phyloP scores from a whole-genome alignment of 2,329 filamentous ascomycete genomes.

The Zymoseptoria pseudotritici region DNA sequence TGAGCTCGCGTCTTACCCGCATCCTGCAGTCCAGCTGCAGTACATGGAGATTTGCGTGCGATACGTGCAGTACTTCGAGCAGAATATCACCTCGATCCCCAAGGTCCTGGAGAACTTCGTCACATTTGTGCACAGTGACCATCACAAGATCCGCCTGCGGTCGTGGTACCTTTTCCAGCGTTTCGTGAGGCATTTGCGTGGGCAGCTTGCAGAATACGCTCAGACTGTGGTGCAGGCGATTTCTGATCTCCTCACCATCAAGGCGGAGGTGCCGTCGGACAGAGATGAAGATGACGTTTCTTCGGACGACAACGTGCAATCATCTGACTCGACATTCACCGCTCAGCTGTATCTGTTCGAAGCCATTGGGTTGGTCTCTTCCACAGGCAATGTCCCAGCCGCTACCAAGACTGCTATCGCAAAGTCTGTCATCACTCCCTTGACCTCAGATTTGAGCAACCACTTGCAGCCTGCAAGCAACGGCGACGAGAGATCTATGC shows the following conservation, averaged over 20 bases:
- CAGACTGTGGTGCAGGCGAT: slow-evolving; percentile 88
- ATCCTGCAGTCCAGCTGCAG: slow-evolving; percentile 86
- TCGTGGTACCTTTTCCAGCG: slow-evolving; percentile 97
- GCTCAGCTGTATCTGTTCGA: slow-evolving; percentile 93
- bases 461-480: slow-evolving; percentile 68
- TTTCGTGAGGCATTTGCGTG: slow-evolving; percentile 78
- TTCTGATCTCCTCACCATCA: slow-evolving; percentile 78
- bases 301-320: slow-evolving; percentile 84
- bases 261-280: slow-evolving; percentile 75
- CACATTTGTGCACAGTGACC: slow-evolving; percentile 76
- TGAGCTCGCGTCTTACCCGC: slow-evolving; percentile 75
- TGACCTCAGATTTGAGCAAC: slow-evolving; percentile 82
- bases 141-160: slow-evolving; percentile 77
- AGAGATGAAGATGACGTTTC: slow-evolving; percentile 86
- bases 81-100: slow-evolving; percentile 71
- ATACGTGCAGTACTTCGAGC: slow-evolving; percentile 88
- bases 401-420: slow-evolving; percentile 85
- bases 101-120: slow-evolving; percentile 89
- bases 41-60: slow-evolving; percentile 98
- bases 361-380: slow-evolving; percentile 86
- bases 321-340: slow-evolving; percentile 81
- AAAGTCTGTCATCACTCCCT: slow-evolving; percentile 77
- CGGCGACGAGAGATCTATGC: slow-evolving; percentile 70
- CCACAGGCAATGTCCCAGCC: slow-evolving; percentile 64
- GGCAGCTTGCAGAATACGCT: slow-evolving; percentile 79